Conservation (phyloP, 768 basidiomycete genomes). For the Tylopilus vinaceipallidus region DNA sequence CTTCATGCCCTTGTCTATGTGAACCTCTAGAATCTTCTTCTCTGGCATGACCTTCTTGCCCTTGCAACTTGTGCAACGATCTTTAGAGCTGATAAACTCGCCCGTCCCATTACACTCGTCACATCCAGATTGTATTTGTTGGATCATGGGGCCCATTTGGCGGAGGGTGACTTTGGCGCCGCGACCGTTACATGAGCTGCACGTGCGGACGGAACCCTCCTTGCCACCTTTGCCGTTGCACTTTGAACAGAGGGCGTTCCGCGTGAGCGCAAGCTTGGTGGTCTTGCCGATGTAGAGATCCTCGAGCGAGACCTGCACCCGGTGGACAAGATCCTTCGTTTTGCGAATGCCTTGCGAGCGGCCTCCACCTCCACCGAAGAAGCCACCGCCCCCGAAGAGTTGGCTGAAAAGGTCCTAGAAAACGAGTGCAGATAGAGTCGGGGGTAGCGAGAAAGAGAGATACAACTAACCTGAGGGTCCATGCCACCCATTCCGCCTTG, state of each 20-base stretch:
- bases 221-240: slow-evolving; percentile 98
- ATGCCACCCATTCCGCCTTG: slow-evolving; percentile 91
- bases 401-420: slow-evolving; percentile 92
- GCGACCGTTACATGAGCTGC: slow-evolving; percentile 78
- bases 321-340: slow-evolving; percentile 97
- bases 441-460: not conserved
- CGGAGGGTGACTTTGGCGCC: slow-evolving; percentile 89
- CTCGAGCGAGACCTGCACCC: slow-evolving; percentile 93
- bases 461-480: slow-evolving; percentile 80
- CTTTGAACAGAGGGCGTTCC: slow-evolving; percentile 89
- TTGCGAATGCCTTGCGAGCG: slow-evolving; percentile 76
- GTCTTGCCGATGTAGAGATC: slow-evolving; percentile 99
- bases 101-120: slow-evolving; percentile 93
- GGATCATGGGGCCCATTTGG: slow-evolving; percentile 99
- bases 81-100: slow-evolving; percentile 91
- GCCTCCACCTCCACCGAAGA: slow-evolving; percentile 69
- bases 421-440: not conserved
- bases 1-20: slow-evolving; percentile 98
- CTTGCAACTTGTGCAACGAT: slow-evolving; percentile 89
- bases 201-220: slow-evolving; percentile 87
- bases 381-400: slow-evolving; percentile 83
- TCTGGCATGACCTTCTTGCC: slow-evolving; percentile 94
- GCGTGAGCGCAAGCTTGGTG: slow-evolving; percentile 94
- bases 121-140: slow-evolving; percentile 95
- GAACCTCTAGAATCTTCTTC: slow-evolving; percentile 96